Evolutionary conservation across 805 yeast species (phyloP).

Genomic region (Suhomyces vadensis): DNA sequence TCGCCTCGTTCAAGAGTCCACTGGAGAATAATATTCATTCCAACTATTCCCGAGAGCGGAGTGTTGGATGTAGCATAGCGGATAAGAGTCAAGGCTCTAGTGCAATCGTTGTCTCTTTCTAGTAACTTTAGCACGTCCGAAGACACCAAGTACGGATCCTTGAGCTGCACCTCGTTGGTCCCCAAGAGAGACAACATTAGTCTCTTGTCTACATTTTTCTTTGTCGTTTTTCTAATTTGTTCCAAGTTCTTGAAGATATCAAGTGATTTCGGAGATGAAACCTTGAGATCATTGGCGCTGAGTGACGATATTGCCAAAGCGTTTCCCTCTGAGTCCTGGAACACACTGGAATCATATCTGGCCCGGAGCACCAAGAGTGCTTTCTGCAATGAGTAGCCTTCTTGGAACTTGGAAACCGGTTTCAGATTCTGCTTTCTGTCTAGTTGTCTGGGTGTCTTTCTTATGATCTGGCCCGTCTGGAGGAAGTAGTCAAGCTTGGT

Average conservation of each 20-base stretch:
- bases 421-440: slow-evolving; percentile 9
- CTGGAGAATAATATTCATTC: slow-evolving; percentile 61
- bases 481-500: slow-evolving; percentile 28
- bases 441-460: slow-evolving; percentile 18
- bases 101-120: slow-evolving; percentile 43
- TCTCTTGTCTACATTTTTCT: slow-evolving; percentile 40
- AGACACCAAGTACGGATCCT: slow-evolving; percentile 58
- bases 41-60: slow-evolving; percentile 35
- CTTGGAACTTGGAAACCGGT: not conserved
- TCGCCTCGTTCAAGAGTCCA: slow-evolving; percentile 47
- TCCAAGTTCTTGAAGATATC: slow-evolving; percentile 31
- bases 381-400: slow-evolving; percentile 15
- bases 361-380: slow-evolving; percentile 28
- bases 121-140: slow-evolving; percentile 55
- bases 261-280: slow-evolving; percentile 21
- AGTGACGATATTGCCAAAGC: slow-evolving; percentile 24
- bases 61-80: slow-evolving; percentile 40
- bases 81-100: slow-evolving; percentile 55
- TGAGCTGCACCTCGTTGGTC: slow-evolving; percentile 53
- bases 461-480: slow-evolving; percentile 29
- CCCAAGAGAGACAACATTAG: slow-evolving; percentile 52
- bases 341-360: slow-evolving; percentile 7
- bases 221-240: slow-evolving; percentile 24
- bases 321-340: slow-evolving; percentile 28
- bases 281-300: slow-evolving; percentile 24